Base-by-base conservation (phyloP, 257 asterid species). In the Solanum acaule region DNA sequence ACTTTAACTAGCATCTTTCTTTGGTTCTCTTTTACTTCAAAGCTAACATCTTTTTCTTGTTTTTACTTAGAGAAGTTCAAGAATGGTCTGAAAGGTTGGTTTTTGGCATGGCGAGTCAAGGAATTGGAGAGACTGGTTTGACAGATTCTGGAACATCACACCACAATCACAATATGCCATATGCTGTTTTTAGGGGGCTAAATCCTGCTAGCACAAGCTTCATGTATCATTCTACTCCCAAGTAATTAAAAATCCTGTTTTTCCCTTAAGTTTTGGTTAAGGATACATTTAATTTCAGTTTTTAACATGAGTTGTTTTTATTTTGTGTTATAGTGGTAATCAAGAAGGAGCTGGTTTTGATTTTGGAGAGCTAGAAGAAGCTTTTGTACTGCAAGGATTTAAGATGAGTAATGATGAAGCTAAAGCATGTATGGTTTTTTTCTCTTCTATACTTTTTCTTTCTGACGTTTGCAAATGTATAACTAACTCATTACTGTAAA, bases 321-420 rank as follows among this genome's bases (percentile, higher is more conserved):
- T 29, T 63, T 86, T 71, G 29, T 82, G 29, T 15, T 81, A 3
- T 20, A 25, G n/a, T 25, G 22, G 22, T 44, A 93, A 96, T 71
- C 95, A 93, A 89, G 96, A 93, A 91, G 96, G 94, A 87, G 94
- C 98, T 86, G 90, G 93, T 91, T 97, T 95, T 89, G 98, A 93
- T 92, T 97, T 96, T 91, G 98, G 98, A 85, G 98, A 94, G 90
- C 96, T 97, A 77, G 98, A 97, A 88, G 98, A 97, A 85, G 99
- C 97, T 86, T 95, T 96, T 82, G 92, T 91, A 40, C 93, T 95
- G 87, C 99, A 95, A 88, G 98, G 96, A 86, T 91, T 92, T 84
- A 92, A 92, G 92, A 88, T 33, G 20, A 91, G 83, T 67, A 93
- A 93, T 93, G 95, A 94, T 94, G 98, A 91, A 89, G 89, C 93